Percentiles rank a stretch among this genome's conserved stretches.
Evolutionary conservation across 441 rosid genomes (phyloP).

Genomic region (Pelargonium myrrhifolium): DNA sequence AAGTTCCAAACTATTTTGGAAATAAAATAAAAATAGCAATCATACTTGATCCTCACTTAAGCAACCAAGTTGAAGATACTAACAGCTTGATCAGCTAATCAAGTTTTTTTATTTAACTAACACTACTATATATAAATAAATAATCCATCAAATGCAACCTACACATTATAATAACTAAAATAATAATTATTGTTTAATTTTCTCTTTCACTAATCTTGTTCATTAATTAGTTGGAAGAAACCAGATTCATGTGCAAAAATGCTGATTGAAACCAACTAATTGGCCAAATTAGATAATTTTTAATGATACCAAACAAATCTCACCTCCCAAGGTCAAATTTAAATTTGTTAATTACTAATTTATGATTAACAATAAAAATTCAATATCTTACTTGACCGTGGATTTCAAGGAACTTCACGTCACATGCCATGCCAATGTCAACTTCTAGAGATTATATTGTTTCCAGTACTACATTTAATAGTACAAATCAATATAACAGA

Average conservation of each 20-base stretch:
- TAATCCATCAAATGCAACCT: no score
- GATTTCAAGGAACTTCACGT: neutral
- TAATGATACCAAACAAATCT: conserved; percentile 13
- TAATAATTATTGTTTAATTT: no score
- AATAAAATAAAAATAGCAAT: no score
- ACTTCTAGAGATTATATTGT: neutral
- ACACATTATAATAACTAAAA: no score
- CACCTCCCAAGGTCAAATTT: neutral
- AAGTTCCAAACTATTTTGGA: no score
- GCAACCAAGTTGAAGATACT: no score
- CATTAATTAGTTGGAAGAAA: neutral
- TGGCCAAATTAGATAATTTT: conserved; percentile 11
- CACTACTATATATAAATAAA: no score
- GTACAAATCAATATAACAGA: no score
- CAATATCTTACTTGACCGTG: conserved; percentile 10
- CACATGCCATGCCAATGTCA: neutral
- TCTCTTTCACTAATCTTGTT: neutral
- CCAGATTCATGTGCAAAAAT: conserved; percentile 16
- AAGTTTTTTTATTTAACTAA: no score
- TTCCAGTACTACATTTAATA: no score
- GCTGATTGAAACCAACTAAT: conserved; percentile 12
- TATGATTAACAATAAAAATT: neutral
- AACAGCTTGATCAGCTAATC: no score
- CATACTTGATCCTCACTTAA: no score
- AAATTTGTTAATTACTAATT: neutral